A percentile compares a stretch with the other conserved stretches of the same genome.
Evolutionary conservation across 2,329 filamentous ascomycete genomes (phyloP).

Genomic region (Lasiodiplodia theobromae): DNA sequence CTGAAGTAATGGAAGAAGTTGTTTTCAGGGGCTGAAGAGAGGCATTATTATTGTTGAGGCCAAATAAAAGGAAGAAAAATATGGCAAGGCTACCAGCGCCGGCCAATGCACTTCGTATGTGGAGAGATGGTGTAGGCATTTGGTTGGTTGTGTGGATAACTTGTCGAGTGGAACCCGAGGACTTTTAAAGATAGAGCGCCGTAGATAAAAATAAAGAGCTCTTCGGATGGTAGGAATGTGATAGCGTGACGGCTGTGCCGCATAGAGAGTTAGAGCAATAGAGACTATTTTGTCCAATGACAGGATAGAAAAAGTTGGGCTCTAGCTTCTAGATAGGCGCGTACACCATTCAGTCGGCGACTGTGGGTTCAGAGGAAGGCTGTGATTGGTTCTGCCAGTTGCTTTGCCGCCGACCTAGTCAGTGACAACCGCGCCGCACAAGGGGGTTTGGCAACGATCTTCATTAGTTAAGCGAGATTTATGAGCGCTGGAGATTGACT

Average conservation of each 20-base stretch:
- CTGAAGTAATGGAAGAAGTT: not conserved
- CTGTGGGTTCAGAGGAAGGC: not conserved
- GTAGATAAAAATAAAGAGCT: not conserved
- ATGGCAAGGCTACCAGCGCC: conserved; percentile 5
- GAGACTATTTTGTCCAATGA: not conserved
- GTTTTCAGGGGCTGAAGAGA: not conserved
- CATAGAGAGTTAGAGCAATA: not conserved
- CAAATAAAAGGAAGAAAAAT: not conserved
- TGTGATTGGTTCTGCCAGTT: not conserved
- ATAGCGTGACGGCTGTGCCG: conserved; percentile 4
- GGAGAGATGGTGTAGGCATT: not conserved
- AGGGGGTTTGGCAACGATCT: not conserved
- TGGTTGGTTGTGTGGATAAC: not conserved
- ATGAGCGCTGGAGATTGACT: not conserved
- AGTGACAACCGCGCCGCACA: conserved; percentile 2
- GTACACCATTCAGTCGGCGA: not conserved
- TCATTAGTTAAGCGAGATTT: not conserved
- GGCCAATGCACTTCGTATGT: not conserved
- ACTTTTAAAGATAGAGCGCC: not conserved
- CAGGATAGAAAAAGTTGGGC: not conserved
- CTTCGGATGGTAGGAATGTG: not conserved
- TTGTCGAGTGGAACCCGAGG: not conserved
- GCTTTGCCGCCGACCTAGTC: not conserved
- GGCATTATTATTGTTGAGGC: not conserved
- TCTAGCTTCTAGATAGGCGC: not conserved